Conservation (phyloP, 352 stramenopile genomes). For the Blastocystis sp. region DNA sequence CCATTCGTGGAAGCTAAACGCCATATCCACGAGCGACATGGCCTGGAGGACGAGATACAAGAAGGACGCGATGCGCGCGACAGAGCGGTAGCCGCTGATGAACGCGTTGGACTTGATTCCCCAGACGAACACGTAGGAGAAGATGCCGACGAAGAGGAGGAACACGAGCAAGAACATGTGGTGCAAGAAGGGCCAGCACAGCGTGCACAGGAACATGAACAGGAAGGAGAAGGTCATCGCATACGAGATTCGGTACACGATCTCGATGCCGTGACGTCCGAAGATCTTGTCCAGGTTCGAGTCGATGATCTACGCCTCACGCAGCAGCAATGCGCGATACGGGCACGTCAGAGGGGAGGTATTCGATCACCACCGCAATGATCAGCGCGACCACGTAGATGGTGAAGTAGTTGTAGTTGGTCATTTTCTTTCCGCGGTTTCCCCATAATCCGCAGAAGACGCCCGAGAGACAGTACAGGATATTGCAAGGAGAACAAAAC, state of each 20-base stretch:
- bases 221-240: neutral
- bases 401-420: slow-evolving; percentile 26
- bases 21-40: slow-evolving; percentile 11
- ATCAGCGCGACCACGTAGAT: neutral
- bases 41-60: slow-evolving; percentile 11
- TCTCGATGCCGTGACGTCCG: slow-evolving; percentile 14
- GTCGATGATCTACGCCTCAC: slow-evolving; percentile 4
- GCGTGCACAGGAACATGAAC: slow-evolving; percentile 7
- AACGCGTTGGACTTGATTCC: neutral
- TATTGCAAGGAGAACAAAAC: neutral
- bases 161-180: slow-evolving; percentile 34
- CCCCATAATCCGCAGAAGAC: slow-evolving; percentile 26
- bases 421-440: slow-evolving; percentile 42
- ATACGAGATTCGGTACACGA: neutral
- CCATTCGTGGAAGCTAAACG: slow-evolving; percentile 28
- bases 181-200: slow-evolving; percentile 1
- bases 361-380: slow-evolving; percentile 1
- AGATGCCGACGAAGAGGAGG: neutral
- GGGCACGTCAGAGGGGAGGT: neutral
- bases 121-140: slow-evolving; percentile 9
- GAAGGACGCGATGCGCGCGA: neutral
- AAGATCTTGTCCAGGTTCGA: slow-evolving; percentile 38
- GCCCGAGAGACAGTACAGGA: slow-evolving; percentile 5
- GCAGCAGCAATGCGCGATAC: neutral
- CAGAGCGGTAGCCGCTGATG: neutral